Percentiles rank a stretch among this genome's conserved stretches.
These are phyloP conservation scores for Pleurotus sapidus DNA, from an alignment of 768 basidiomycete species.

Conservation along the genomic window DNA sequence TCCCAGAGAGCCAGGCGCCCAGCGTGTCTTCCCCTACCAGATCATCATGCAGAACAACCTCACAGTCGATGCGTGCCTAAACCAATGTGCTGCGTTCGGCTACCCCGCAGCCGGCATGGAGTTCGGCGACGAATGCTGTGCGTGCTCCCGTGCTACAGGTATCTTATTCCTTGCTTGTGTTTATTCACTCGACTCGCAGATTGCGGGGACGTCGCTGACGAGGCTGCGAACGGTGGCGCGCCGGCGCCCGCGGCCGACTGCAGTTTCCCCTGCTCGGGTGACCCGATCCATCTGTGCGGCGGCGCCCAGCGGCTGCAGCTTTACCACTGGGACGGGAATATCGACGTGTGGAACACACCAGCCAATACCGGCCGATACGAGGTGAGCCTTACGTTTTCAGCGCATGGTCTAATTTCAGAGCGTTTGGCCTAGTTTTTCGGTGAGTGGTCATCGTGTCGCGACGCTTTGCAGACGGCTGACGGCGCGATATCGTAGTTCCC, in stretches of 20 bases:
- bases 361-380: constrained; percentile 66
- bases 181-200: constrained; percentile 31
- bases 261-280: constrained; percentile 60
- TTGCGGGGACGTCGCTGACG: constrained; percentile 67
- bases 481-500: constrained; percentile 30
- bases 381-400: constrained; percentile 33
- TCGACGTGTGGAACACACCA: constrained; percentile 67
- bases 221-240: constrained; percentile 35
- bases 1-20: constrained; percentile 44
- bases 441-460: constrained; percentile 19
- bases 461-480: neutral
- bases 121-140: constrained; percentile 73
- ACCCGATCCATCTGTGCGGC: constrained; percentile 69
- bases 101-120: constrained; percentile 70
- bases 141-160: constrained; percentile 21
- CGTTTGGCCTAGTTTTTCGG: constrained; percentile 38
- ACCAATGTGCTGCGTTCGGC: constrained; percentile 68
- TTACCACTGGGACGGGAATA: constrained; percentile 49
- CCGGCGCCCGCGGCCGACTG: constrained; percentile 43
- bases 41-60: constrained; percentile 59
- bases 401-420: neutral
- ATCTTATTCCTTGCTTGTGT: neutral
- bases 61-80: constrained; percentile 61
- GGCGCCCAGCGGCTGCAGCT: constrained; percentile 50
- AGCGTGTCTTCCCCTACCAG: constrained; percentile 58